These are phyloP conservation scores for Chloranthus sessilifolius DNA, from an alignment of 164 flowering plant genomes.

Conservation along the genomic window DNA sequence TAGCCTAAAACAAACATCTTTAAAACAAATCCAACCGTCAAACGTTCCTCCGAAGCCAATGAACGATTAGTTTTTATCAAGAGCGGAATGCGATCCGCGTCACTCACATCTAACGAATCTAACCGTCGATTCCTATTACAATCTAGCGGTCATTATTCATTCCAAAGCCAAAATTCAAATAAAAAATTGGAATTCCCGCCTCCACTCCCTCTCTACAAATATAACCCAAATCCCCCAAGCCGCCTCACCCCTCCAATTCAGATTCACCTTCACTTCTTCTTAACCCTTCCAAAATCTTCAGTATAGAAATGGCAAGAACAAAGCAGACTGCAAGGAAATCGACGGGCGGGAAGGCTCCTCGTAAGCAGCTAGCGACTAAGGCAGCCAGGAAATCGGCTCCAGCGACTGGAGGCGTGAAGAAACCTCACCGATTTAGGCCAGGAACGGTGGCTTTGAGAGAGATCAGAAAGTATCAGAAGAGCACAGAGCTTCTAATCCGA, in stretches of 20 bases:
- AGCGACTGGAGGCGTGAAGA: slow-evolving; percentile 15
- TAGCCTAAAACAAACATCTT: too few species aligned
- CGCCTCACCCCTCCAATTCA: not conserved
- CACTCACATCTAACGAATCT: not conserved
- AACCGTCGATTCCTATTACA: not conserved
- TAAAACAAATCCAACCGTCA: too few species aligned
- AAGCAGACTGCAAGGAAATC: slow-evolving; percentile 17
- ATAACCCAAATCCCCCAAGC: not conserved
- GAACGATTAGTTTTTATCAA: too few species aligned
- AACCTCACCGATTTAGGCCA: slow-evolving; percentile 12
- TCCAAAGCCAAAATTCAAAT: too few species aligned
- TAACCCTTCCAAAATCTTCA: not conserved
- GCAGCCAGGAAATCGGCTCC: slow-evolving; percentile 14
- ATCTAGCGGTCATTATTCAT: not conserved
- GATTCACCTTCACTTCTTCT: not conserved
- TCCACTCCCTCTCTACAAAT: not conserved
- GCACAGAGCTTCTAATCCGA: slow-evolving; percentile 12
- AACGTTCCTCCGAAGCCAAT: too few species aligned
- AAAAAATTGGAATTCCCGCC: slow-evolving; percentile 1
- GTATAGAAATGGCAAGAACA: slow-evolving; percentile 15
- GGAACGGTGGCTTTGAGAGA: slow-evolving; percentile 14
- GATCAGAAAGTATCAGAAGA: slow-evolving; percentile 15
- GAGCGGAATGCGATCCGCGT: slow-evolving; percentile 6
- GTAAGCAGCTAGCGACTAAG: slow-evolving; percentile 16
- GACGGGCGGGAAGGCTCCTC: slow-evolving; percentile 14